A percentile compares a stretch with the other conserved stretches of the same genome.
phyloP scores from a whole-genome alignment of 2,329 filamentous ascomycete species.

The Calonectria multiphialidica region DNA sequence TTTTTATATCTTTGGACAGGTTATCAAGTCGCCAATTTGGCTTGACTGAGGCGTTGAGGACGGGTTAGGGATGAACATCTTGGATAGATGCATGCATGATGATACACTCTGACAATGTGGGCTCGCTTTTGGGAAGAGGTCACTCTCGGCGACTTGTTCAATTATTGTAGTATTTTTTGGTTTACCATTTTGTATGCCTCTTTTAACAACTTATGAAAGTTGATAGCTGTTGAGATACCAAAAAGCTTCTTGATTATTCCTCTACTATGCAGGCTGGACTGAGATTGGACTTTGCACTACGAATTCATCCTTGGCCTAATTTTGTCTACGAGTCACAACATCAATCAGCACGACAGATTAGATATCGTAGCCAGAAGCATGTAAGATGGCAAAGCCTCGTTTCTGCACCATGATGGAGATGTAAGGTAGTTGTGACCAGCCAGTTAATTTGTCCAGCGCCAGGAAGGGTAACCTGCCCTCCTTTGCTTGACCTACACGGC shows the following conservation, averaged over 20 bases:
- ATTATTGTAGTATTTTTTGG: neutral
- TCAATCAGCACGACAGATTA: conserved; percentile 33
- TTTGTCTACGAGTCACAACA: neutral
- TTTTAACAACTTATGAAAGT: neutral
- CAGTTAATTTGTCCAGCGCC: neutral
- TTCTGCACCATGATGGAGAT: conserved; percentile 23
- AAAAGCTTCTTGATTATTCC: neutral
- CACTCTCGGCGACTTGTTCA: neutral
- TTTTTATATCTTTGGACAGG: neutral
- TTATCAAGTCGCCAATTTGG: conserved; percentile 9
- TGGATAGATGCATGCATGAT: conserved; percentile 14
- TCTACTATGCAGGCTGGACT: neutral
- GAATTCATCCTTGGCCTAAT: neutral
- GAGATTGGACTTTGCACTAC: neutral
- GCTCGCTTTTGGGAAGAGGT: neutral
- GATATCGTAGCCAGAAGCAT: conserved; percentile 41
- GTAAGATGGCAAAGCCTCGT: conserved; percentile 38
- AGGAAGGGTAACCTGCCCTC: neutral
- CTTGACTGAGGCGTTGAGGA: conserved; percentile 12
- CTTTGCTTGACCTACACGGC: neutral
- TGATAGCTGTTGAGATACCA: neutral
- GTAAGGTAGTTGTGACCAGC: neutral
- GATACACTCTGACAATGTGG: neutral
- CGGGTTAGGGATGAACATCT: conserved; percentile 1
- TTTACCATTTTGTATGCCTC: neutral